phyloP scores from a whole-genome alignment of 2,329 filamentous ascomycete species.

The Alternaria atra region DNA sequence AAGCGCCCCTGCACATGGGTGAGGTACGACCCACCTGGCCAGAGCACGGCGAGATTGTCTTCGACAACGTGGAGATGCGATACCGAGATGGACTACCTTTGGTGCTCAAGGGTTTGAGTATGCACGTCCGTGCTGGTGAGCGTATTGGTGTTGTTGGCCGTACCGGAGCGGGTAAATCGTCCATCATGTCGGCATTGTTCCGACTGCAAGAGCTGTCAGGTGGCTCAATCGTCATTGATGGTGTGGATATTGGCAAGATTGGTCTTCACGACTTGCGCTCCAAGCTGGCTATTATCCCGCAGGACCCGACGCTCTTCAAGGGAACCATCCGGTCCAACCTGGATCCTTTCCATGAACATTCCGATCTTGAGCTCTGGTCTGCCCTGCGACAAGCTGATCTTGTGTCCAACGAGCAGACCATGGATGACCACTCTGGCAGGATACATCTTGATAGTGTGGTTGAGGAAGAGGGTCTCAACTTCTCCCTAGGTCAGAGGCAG shows the following conservation, averaged over 20 bases:
- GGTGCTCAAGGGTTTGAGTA: constrained; percentile 60
- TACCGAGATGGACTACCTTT: constrained; percentile 60
- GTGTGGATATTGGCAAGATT: constrained; percentile 71
- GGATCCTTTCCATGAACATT: constrained; percentile 81
- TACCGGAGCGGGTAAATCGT: constrained; percentile 83
- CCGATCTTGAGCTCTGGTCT: constrained; percentile 79
- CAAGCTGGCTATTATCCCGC: constrained; percentile 81
- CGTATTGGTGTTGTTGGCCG: constrained; percentile 83
- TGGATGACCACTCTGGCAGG: constrained; percentile 61
- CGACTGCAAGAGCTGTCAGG: constrained; percentile 66
- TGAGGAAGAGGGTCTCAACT: constrained; percentile 95
- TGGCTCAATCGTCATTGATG: constrained; percentile 60
- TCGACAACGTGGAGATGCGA: constrained; percentile 62
- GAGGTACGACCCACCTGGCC: constrained; percentile 83
- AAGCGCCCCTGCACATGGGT: constrained; percentile 79
- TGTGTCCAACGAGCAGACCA: constrained; percentile 60
- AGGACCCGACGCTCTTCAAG: constrained; percentile 83
- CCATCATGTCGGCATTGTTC: constrained; percentile 85
- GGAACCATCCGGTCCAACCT: constrained; percentile 82
- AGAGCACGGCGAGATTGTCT: constrained; percentile 74
- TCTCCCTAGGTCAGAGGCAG: constrained; percentile 77
- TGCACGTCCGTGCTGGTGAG: constrained; percentile 79
- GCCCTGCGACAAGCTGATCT: constrained; percentile 80
- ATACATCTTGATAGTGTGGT: constrained; percentile 86
- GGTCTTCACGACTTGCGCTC: constrained; percentile 79